A percentile compares a stretch with the other conserved stretches of the same genome.
Conservation (phyloP, 2,329 filamentous ascomycete genomes). For the Xylariaceae sp. region DNA sequence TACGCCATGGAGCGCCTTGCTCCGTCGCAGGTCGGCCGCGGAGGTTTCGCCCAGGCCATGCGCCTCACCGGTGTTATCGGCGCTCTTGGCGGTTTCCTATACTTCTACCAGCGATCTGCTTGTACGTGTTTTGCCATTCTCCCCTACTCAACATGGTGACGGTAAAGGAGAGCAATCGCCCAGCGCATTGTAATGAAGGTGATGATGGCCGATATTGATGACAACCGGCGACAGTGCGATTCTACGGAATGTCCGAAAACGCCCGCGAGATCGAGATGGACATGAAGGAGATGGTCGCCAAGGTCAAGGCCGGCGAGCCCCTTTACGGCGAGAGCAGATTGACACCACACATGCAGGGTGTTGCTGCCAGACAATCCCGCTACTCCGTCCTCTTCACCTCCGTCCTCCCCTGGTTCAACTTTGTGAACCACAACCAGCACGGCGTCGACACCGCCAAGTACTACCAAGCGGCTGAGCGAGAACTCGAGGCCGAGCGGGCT, state of each 20-base stretch:
- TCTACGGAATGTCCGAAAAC: slow-evolving; percentile 95
- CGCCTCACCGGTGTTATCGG: slow-evolving; percentile 71
- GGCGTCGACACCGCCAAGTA: slow-evolving; percentile 98
- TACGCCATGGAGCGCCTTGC: slow-evolving; percentile 76
- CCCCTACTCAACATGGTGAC: neutral
- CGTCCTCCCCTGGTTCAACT: slow-evolving; percentile 93
- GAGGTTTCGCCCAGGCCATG: slow-evolving; percentile 78
- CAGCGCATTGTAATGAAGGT: neutral
- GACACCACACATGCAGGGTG: slow-evolving; percentile 86
- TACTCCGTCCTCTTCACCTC: slow-evolving; percentile 82
- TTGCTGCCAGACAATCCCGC: slow-evolving; percentile 85
- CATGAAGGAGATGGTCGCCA: slow-evolving; percentile 96
- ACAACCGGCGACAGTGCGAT: slow-evolving; percentile 62
- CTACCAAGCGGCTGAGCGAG: slow-evolving; percentile 89
- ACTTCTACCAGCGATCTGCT: slow-evolving; percentile 77
- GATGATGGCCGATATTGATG: neutral
- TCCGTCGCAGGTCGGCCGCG: slow-evolving; percentile 77
- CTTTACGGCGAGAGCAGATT: slow-evolving; percentile 78
- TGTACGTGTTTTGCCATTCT: slow-evolving; percentile 52
- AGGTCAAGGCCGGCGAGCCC: slow-evolving; percentile 86
- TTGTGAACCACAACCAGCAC: slow-evolving; percentile 94
- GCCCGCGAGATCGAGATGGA: slow-evolving; percentile 88
- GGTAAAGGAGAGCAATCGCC: neutral
- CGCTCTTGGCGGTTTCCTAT: slow-evolving; percentile 70
- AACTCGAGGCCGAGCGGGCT: slow-evolving; percentile 73